Percentiles rank a stretch among this genome's conserved stretches.
Conservation (phyloP, 1,284 basidiomycete genomes). For the Cryptococcus sp. region DNA sequence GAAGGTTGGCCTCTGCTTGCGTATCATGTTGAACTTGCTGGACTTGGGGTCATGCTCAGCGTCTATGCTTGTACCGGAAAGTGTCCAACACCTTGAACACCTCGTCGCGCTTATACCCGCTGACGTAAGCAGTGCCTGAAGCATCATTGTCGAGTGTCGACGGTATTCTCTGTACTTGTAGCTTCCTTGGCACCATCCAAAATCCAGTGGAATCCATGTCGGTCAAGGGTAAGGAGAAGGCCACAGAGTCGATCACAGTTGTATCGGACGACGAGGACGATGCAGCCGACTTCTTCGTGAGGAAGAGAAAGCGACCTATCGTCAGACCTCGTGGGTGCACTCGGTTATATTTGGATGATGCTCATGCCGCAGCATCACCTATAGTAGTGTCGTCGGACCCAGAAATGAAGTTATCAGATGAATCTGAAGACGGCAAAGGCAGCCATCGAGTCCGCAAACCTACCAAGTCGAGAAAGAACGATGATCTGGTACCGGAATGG, state of each 20-base stretch:
- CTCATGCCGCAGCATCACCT: neutral
- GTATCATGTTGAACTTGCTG: too few species aligned
- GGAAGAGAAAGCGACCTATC: neutral
- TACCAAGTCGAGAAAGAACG: neutral
- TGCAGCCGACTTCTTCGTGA: neutral
- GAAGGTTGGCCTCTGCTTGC: constrained; percentile 42
- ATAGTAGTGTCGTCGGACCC: neutral
- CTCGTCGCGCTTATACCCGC: too few species aligned
- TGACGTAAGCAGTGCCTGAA: too few species aligned
- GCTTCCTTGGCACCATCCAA: too few species aligned
- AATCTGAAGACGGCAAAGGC: neutral
- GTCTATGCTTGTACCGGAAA: too few species aligned
- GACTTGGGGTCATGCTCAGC: too few species aligned
- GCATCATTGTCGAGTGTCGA: too few species aligned
- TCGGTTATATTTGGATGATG: neutral
- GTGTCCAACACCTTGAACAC: too few species aligned
- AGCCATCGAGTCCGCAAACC: neutral
- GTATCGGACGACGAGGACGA: neutral
- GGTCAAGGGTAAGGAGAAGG: neutral
- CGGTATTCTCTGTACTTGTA: too few species aligned
- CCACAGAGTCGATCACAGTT: neutral
- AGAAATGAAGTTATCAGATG: neutral
- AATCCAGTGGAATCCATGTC: too few species aligned
- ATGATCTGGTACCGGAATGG: neutral
- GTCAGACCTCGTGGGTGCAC: neutral